Conservation (phyloP, 176 grass and related monocot genomes). For the Microstegium vimineum region DNA sequence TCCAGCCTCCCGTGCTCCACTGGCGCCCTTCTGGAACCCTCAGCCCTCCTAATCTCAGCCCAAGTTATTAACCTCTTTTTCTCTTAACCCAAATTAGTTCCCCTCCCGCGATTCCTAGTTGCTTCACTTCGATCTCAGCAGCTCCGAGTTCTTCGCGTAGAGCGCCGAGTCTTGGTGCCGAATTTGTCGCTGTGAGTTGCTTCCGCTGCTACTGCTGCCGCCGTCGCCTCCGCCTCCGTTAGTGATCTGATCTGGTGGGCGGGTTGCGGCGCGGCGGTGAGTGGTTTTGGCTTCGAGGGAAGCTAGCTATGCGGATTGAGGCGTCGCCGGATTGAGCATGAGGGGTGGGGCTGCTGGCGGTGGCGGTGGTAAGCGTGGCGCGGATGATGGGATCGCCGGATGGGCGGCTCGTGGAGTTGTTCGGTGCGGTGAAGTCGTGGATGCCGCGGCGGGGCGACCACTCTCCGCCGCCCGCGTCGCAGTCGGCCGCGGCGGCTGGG, state of each 20-base stretch:
- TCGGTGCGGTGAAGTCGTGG: constrained; percentile 72
- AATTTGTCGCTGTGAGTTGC: constrained; percentile 4
- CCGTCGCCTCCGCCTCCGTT: neutral
- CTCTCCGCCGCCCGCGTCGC: constrained; percentile 21
- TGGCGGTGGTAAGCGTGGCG: constrained; percentile 41
- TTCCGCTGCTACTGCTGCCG: neutral
- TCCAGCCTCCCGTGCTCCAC: constrained; percentile 43
- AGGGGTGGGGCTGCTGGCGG: constrained; percentile 19
- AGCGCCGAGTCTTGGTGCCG: neutral
- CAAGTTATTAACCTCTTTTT: constrained; percentile 11
- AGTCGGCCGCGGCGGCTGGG: neutral
- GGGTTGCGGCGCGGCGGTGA: neutral
- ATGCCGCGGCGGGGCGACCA: constrained; percentile 66
- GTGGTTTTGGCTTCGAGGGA: neutral
- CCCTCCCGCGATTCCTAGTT: neutral
- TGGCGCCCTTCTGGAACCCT: constrained; percentile 50
- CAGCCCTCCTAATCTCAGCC: constrained; percentile 22
- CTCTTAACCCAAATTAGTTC: constrained; percentile 9
- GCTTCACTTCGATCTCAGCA: constrained; percentile 21
- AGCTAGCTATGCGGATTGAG: constrained; percentile 31
- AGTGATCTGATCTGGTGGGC: constrained; percentile 34
- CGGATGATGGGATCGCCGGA: constrained; percentile 68
- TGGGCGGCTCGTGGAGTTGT: constrained; percentile 60
- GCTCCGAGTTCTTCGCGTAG: neutral
- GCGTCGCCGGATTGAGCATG: constrained; percentile 42